Conservation (phyloP, 257 asterid species). For the Anisodus acutangulus region DNA sequence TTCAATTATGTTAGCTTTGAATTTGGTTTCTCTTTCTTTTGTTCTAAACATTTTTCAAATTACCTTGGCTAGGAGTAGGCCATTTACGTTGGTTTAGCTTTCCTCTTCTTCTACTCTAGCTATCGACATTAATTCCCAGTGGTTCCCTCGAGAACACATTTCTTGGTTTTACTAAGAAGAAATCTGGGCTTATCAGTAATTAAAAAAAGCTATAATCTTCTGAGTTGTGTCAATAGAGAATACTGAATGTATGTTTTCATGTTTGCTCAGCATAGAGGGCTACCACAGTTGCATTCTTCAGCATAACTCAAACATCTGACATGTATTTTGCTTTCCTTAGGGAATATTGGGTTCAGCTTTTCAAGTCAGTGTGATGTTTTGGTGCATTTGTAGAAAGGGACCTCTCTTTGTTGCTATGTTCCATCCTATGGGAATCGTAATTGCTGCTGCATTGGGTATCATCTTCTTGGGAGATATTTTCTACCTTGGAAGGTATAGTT, state of each 20-base stretch:
- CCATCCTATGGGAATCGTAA: constrained; percentile 78
- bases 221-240: constrained; percentile 13
- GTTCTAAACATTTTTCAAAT: background rate
- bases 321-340: constrained; percentile 38
- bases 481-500: constrained; percentile 74
- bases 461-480: constrained; percentile 63
- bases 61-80: background rate
- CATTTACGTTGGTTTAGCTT: background rate
- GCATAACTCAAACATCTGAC: background rate
- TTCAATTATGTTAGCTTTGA: background rate
- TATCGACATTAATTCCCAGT: background rate
- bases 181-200: background rate
- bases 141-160: background rate
- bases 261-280: background rate
- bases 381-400: constrained; percentile 80
- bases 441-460: constrained; percentile 65
- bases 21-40: background rate
- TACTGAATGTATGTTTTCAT: background rate
- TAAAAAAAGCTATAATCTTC: background rate
- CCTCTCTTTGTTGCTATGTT: constrained; percentile 88
- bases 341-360: constrained; percentile 87
- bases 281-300: background rate
- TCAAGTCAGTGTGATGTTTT: constrained; percentile 68
- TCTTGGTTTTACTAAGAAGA: background rate
- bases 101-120: background rate